Percentiles rank a stretch among this genome's conserved stretches.
Conservation (phyloP, 2,329 filamentous ascomycete species). For the Proliferodiscus dingleyae region DNA sequence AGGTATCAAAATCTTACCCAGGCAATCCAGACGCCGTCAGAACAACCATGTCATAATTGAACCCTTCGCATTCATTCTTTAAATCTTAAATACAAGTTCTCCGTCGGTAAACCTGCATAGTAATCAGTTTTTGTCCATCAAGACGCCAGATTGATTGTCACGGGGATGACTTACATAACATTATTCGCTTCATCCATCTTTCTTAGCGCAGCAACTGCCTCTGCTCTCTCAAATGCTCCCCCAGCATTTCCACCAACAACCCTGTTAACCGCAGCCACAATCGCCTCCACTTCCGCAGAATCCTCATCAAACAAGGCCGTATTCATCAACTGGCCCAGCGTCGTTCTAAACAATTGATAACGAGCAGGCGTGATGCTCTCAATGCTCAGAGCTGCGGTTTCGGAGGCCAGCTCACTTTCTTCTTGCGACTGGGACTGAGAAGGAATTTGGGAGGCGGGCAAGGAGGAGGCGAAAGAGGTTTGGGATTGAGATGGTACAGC, state of each 20-base stretch:
- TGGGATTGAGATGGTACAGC: conserved; percentile 28
- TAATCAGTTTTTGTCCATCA: neutral
- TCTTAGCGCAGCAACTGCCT: conserved; percentile 73
- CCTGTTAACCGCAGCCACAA: conserved; percentile 76
- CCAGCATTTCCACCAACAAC: conserved; percentile 51
- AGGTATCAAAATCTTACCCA: no score
- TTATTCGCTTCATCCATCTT: conserved; percentile 79
- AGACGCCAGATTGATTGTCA: neutral
- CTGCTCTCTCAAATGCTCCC: conserved; percentile 61
- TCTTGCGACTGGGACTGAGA: conserved; percentile 27
- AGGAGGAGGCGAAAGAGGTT: conserved; percentile 37
- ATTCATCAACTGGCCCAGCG: conserved; percentile 78
- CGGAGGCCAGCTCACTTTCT: conserved; percentile 23
- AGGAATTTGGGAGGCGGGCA: conserved; percentile 31
- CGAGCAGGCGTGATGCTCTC: conserved; percentile 46
- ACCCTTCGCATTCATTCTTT: conserved; percentile 30
- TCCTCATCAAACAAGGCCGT: conserved; percentile 84
- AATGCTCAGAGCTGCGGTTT: conserved; percentile 26
- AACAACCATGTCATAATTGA: neutral
- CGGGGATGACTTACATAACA: conserved; percentile 71
- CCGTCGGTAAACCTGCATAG: conserved; percentile 51
- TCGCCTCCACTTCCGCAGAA: conserved; percentile 66
- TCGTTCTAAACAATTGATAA: conserved; percentile 69
- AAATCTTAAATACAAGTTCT: conserved; percentile 67
- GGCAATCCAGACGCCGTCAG: neutral